A percentile compares a stretch with the other conserved stretches of the same genome.
Conservation (phyloP, 108 stramenopile species). For the Nitzschia inconspicua region DNA sequence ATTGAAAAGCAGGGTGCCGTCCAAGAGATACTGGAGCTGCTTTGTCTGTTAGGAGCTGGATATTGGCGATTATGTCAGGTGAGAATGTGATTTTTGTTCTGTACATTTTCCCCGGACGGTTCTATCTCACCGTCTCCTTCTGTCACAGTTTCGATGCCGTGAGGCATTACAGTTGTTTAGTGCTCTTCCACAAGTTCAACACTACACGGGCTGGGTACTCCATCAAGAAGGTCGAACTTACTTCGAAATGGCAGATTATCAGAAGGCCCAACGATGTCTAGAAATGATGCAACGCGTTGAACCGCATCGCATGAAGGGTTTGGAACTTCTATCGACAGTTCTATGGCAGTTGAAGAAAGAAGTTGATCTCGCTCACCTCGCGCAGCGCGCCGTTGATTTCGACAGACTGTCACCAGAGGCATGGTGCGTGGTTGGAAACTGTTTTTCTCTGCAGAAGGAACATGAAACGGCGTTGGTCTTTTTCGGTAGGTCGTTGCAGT, state of each 20-base stretch:
- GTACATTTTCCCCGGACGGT: no score
- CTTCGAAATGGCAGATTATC: constrained; percentile 95
- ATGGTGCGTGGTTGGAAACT: constrained; percentile 97
- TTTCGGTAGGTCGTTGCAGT: constrained; percentile 87
- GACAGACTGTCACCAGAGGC: constrained; percentile 86
- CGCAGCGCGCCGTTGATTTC: constrained; percentile 84
- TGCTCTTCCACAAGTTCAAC: constrained; percentile 70
- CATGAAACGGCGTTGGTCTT: constrained; percentile 94
- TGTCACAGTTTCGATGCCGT: constrained; percentile 52
- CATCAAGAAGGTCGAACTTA: constrained; percentile 90
- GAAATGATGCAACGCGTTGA: constrained; percentile 84
- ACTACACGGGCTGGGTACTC: constrained; percentile 89
- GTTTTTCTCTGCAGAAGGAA: constrained; percentile 96
- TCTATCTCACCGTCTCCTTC: background rate
- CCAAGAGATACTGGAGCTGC: constrained; percentile 44
- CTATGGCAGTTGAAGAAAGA: constrained; percentile 96
- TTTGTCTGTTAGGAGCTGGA: constrained; percentile 59
- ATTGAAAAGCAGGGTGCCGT: constrained; percentile 27
- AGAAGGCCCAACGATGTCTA: constrained; percentile 71
- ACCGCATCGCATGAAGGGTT: constrained; percentile 90
- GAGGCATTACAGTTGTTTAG: constrained; percentile 84
- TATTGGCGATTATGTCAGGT: constrained; percentile 63
- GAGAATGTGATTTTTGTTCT: no score
- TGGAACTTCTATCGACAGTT: constrained; percentile 89
- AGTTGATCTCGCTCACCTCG: constrained; percentile 91